These are phyloP conservation scores for Komagataella ulmi DNA, from an alignment of 805 yeast genomes.

Conservation along the genomic window DNA sequence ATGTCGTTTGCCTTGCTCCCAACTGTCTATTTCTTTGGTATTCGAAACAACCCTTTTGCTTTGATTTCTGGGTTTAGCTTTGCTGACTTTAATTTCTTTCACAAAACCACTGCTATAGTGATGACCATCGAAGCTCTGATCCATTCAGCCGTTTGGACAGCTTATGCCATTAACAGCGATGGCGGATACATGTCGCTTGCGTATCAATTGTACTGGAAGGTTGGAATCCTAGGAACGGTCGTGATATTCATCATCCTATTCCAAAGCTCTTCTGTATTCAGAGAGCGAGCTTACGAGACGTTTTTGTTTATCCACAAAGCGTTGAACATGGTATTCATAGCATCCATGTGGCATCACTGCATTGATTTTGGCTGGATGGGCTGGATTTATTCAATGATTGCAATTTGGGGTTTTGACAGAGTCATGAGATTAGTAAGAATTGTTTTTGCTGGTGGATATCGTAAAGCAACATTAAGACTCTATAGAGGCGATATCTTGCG, in stretches of 20 bases:
- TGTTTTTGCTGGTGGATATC: slow-evolving; percentile 11
- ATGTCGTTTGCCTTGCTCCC: slow-evolving; percentile 43
- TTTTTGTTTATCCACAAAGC: slow-evolving; percentile 26
- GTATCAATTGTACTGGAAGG: slow-evolving; percentile 29
- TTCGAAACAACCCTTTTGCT: slow-evolving; percentile 58
- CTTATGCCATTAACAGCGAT: slow-evolving; percentile 18
- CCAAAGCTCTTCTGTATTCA: slow-evolving; percentile 12
- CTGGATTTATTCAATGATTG: slow-evolving; percentile 24
- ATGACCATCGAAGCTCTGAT: slow-evolving; percentile 33
- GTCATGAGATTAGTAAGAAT: slow-evolving; percentile 20
- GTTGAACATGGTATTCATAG: slow-evolving; percentile 23
- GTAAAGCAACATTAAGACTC: slow-evolving; percentile 6
- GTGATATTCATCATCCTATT: slow-evolving; percentile 6
- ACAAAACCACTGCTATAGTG: slow-evolving; percentile 51
- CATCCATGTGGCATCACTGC: slow-evolving; percentile 26
- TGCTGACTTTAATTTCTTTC: slow-evolving; percentile 47
- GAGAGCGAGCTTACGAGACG: slow-evolving; percentile 24
- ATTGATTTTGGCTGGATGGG: slow-evolving; percentile 26
- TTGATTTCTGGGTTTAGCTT: slow-evolving; percentile 50
- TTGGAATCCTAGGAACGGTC: slow-evolving; percentile 16
- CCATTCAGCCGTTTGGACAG: slow-evolving; percentile 47
- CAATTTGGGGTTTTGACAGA: slow-evolving; percentile 27
- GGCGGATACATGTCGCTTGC: slow-evolving; percentile 24
- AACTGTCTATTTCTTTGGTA: slow-evolving; percentile 47
- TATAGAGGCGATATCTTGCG: slow-evolving; percentile 7